Percentiles rank a stretch among this genome's conserved stretches.
phyloP scores from a whole-genome alignment of 2,329 filamentous ascomycete genomes.

The Pseudogymnoascus sp. region DNA sequence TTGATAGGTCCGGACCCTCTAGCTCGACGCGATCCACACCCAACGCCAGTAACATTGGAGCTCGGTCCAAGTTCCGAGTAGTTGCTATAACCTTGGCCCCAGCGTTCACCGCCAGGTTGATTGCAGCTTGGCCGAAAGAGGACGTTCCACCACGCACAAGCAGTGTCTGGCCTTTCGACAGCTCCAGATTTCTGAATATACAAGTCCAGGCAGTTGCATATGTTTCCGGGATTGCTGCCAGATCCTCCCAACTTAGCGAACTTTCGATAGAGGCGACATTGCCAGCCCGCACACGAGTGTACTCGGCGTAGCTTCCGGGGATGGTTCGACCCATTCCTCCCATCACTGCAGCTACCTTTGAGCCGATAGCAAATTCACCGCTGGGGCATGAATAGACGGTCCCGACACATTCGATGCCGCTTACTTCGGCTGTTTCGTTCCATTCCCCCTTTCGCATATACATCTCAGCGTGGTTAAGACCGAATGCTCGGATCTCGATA shows the following conservation, averaged over 20 bases:
- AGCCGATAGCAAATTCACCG: conserved; percentile 16
- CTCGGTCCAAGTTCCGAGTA: conserved; percentile 13
- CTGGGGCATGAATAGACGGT: conserved; percentile 18
- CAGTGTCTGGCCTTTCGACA: conserved; percentile 16
- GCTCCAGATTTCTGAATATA: conserved; percentile 19
- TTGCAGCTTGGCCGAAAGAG: conserved; percentile 34
- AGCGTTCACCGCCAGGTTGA: conserved; percentile 31
- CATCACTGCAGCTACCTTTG: conserved; percentile 20
- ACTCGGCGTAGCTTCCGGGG: conserved; percentile 22
- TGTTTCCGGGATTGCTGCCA: conserved; percentile 21
- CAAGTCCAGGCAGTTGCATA: conserved; percentile 21
- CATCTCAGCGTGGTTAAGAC: conserved; percentile 30
- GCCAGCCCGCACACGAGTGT: conserved; percentile 14
- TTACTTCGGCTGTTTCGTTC: conserved; percentile 15
- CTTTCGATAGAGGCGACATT: conserved; percentile 16
- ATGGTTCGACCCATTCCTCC: conserved; percentile 20
- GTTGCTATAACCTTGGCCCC: conserved; percentile 26
- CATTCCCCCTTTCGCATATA: conserved; percentile 15
- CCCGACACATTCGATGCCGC: conserved; percentile 23
- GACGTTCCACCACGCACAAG: conserved; percentile 35
- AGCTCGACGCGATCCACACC: conserved; percentile 15
- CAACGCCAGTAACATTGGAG: conserved; percentile 2
- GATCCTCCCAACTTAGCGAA: conserved; percentile 18
- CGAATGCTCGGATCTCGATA: conserved; percentile 34
- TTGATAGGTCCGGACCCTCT: conserved; percentile 11